Conservation (phyloP, 345 rosid genomes). For the Alliaria petiolata region DNA sequence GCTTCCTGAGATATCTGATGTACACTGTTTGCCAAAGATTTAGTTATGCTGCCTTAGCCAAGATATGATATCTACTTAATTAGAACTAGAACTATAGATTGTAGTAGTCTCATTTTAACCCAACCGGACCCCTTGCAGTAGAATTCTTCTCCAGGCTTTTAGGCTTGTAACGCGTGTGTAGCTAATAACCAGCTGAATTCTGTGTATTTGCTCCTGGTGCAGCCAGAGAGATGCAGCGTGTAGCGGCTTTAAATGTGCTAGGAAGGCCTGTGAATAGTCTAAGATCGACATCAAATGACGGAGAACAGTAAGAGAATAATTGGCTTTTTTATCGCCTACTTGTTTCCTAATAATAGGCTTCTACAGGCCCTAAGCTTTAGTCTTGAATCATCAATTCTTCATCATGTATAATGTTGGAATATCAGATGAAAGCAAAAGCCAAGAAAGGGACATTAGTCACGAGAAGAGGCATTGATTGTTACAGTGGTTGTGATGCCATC, state of each 20-base stretch:
- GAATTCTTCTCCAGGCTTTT: not conserved
- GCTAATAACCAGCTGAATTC: not conserved
- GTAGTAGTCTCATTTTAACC: no score
- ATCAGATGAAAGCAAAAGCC: not conserved
- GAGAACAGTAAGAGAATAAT: not conserved
- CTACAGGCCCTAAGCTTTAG: not conserved
- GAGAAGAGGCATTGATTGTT: no score
- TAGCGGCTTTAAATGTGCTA: conserved; percentile 52
- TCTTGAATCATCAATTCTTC: not conserved
- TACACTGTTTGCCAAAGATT: no score
- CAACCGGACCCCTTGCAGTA: no score
- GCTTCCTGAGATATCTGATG: no score
- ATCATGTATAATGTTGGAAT: not conserved
- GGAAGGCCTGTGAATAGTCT: conserved; percentile 49
- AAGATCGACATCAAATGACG: conserved; percentile 23
- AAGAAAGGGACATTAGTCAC: not conserved
- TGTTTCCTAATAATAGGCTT: not conserved
- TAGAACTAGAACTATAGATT: no score
- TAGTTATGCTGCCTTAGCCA: no score
- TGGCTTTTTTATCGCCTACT: not conserved
- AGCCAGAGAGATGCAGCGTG: conserved; percentile 85
- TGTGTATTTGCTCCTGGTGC: conserved; percentile 19
- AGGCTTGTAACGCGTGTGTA: no score
- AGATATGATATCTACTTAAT: no score
- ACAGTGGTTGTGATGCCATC: no score